These are phyloP conservation scores for Camellia granthamiana DNA, from an alignment of 148 eudicot species.

Conservation along the genomic window DNA sequence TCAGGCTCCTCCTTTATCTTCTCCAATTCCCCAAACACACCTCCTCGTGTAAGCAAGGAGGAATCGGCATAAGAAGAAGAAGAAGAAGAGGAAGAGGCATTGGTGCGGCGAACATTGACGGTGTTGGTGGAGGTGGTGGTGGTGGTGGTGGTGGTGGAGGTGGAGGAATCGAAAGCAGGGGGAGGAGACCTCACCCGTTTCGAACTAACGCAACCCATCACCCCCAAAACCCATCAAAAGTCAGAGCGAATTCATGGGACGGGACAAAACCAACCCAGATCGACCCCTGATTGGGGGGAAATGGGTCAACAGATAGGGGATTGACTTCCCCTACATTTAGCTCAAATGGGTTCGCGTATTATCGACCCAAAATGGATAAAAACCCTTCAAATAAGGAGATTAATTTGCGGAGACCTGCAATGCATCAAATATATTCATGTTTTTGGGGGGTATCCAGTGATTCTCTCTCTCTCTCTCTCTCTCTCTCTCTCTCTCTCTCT, in stretches of 20 bases:
- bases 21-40: constrained; percentile 24
- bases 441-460: constrained; percentile 13
- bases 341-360: constrained; percentile 17
- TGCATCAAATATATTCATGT: neutral
- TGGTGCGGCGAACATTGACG: neutral
- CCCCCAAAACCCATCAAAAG: constrained; percentile 41
- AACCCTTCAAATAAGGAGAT: constrained; percentile 15
- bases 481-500: constrained; percentile 12
- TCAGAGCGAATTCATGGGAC: neutral
- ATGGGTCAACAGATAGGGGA: constrained; percentile 21
- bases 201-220: constrained; percentile 91
- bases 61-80: constrained; percentile 9
- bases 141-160: neutral
- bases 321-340: constrained; percentile 14
- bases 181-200: constrained; percentile 46
- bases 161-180: constrained; percentile 28
- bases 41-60: constrained; percentile 5
- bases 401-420: constrained; percentile 2
- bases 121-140: neutral
- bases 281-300: constrained; percentile 23
- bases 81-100: constrained; percentile 26
- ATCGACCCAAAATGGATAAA: neutral
- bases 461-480: constrained; percentile 13
- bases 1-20: constrained; percentile 43
- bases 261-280: constrained; percentile 10